Base-by-base conservation (phyloP, 768 basidiomycete species). In the Obba rivulosa region DNA sequence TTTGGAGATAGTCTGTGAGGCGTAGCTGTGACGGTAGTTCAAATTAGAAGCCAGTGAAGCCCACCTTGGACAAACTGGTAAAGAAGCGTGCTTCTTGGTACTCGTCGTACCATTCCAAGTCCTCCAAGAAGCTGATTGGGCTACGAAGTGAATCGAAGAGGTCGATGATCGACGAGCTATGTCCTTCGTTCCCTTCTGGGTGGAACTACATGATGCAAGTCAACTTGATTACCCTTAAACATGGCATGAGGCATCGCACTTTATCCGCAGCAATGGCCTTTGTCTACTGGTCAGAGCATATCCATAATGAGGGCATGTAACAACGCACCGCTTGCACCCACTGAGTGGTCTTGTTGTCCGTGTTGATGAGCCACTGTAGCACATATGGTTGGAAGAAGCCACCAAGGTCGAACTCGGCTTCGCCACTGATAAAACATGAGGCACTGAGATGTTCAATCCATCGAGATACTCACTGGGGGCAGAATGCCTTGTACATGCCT, bases 131-230 rank as follows among this genome's bases (percentile, higher is more conserved):
- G 49, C 80, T 78, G 58, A 93, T 85, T 0, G 95, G 92, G 57
- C 89, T 92, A 43, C 90, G 81, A 46, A 98, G 75, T 2, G 93
- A 96, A 53, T 92, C 92, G 60, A 98, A 97, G 1, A 99, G 75
- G 66, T 99, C 96, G 20, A 93, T 84, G 46, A 99, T 94, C 0
- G 95, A 98, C n/a, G 94, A 93, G 57, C 92, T 95, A 59, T 94
- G 90, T 0, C 88, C 88, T 65, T 89, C 81, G 10, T 73, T 50
- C 51, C 87, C 77, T 69, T 92, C 78, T 48, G 90, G 75, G 72
- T 92, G 76, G 56, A 90, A 91, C 84, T 87, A 53, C 23, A 31
- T n/a, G 22, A 38, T 34, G 7, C 8, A 20, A 9, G 28, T 17
- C 41, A 48, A 36, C 46, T 16, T 9, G 14, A 18, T 11, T 18